Conservation (phyloP, 2,329 filamentous ascomycete genomes). For the Ceratocystis variospora region DNA sequence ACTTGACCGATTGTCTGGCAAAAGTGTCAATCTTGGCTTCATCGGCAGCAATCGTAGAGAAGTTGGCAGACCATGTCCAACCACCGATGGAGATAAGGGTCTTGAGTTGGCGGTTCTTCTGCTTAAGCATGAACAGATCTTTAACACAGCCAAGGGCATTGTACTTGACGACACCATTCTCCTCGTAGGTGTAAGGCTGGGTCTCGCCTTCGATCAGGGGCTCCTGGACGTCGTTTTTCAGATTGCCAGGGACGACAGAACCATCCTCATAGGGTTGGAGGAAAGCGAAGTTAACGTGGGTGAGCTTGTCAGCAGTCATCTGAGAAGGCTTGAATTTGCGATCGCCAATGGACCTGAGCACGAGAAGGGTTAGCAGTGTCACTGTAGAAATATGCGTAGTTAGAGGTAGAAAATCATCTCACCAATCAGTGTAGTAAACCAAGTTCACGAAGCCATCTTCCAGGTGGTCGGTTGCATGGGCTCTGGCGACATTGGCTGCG, state of each 20-base stretch:
- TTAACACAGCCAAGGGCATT: conserved; percentile 75
- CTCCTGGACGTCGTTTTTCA: conserved; percentile 57
- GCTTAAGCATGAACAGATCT: conserved; percentile 65
- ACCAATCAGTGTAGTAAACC: conserved; percentile 19
- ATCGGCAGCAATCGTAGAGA: conserved; percentile 52
- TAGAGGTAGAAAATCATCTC: neutral
- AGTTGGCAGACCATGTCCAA: conserved; percentile 71
- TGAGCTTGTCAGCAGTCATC: conserved; percentile 55
- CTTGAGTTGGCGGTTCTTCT: conserved; percentile 63
- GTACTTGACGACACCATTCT: conserved; percentile 45
- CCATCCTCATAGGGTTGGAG: conserved; percentile 60
- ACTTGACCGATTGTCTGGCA: conserved; percentile 50
- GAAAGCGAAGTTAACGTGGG: conserved; percentile 69
- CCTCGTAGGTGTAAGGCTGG: conserved; percentile 27
- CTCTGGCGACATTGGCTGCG: too few species aligned
- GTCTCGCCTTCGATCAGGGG: conserved; percentile 41
- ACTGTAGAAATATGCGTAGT: neutral
- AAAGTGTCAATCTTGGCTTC: conserved; percentile 49
- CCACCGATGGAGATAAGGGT: conserved; percentile 69
- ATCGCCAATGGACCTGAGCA: conserved; percentile 53
- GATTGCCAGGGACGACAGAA: conserved; percentile 57
- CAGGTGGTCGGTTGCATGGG: neutral
- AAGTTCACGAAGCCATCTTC: conserved; percentile 13
- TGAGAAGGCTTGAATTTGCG: conserved; percentile 59
- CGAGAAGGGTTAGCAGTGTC: neutral